These are phyloP conservation scores for Combretum micranthum DNA, from an alignment of 345 rosid genomes.

Conservation along the genomic window DNA sequence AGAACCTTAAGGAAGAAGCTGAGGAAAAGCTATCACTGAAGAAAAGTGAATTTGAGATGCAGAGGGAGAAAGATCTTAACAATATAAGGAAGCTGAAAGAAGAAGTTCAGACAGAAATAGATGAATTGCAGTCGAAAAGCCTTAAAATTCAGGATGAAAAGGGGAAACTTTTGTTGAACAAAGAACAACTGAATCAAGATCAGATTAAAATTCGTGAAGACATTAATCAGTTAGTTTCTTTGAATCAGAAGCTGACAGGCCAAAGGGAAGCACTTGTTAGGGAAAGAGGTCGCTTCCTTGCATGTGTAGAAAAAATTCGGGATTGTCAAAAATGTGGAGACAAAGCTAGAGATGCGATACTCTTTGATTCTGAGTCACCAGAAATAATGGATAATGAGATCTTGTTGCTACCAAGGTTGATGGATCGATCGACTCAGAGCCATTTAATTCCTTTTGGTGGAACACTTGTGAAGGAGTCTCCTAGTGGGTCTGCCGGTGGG, in stretches of 20 bases:
- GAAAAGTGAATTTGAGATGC: slow-evolving; percentile 35
- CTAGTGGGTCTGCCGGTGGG: slow-evolving; percentile 24
- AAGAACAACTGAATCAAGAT: slow-evolving; percentile 43
- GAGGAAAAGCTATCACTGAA: slow-evolving; percentile 40
- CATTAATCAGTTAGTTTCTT: slow-evolving; percentile 49
- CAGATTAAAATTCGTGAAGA: slow-evolving; percentile 55
- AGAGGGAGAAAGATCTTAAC: slow-evolving; percentile 39
- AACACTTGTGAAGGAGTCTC: slow-evolving; percentile 25
- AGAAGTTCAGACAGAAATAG: slow-evolving; percentile 40
- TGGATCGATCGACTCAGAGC: slow-evolving; percentile 22
- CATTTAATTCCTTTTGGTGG: slow-evolving; percentile 24
- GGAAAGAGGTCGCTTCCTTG: slow-evolving; percentile 48
- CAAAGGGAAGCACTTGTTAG: slow-evolving; percentile 40
- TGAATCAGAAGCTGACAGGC: slow-evolving; percentile 48
- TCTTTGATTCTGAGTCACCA: slow-evolving; percentile 50
- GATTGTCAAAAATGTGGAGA: slow-evolving; percentile 63
- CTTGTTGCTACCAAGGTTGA: slow-evolving; percentile 23
- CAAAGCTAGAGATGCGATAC: slow-evolving; percentile 36
- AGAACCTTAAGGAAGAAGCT: slow-evolving; percentile 38
- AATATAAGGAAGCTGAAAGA: slow-evolving; percentile 34
- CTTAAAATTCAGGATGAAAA: slow-evolving; percentile 37
- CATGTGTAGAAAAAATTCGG: slow-evolving; percentile 51
- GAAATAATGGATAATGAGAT: slow-evolving; percentile 30
- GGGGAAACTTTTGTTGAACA: slow-evolving; percentile 36
- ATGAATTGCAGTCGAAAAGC: slow-evolving; percentile 44